Evolutionary conservation across 306 rosid genomes (phyloP), one percentile per base, ranked within the genome.

Genomic region (Lithocarpus polystachyus): DNA sequence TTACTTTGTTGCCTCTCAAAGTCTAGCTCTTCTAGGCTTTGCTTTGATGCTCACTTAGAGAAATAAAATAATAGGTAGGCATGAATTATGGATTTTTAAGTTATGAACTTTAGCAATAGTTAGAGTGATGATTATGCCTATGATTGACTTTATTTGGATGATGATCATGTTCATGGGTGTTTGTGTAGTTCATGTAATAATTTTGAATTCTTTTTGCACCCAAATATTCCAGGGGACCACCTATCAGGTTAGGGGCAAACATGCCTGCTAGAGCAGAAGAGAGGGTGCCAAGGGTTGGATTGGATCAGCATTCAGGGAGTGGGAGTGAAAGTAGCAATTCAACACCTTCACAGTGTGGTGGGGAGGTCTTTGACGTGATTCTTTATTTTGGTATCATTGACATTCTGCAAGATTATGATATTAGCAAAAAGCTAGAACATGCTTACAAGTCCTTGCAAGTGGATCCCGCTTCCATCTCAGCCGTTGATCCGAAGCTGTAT

Each of bases 381-480:
- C 89, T 88, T 72, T 82, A 82, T 84, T 88, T 88, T 75, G 89
- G 91, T 73, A 85, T 88, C 83, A 88, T 88, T 88, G 91, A 88
- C 87, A 88, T 88, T 85, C 89, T 88, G 79, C 91, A 87, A 87
- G 88, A 82, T 26, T 87, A 87, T 61, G 88, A 88, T 80, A 88
- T 85, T 72, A 85, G 82, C 82, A 88, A 88, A 88, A 85, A 81
- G 89, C 87, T 88, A 60, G 91, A 88, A 81, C 89, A 85, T 88
- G 91, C 91, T 68, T 88, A 88, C 87, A 88, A 88, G 82, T 88
- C 91, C 26, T 75, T 88, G 33, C 91, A 88, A 80, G 87, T 75
- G 81, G 91, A 88, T 71, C 82, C 91, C 84, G 48, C 88, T 56
- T 85, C 89, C 33, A 87, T 87, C 86, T 87, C 90, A 52, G 87